Base-by-base conservation (phyloP, 1,139 yeast genomes). In the Debaryomyces robertsiae region DNA sequence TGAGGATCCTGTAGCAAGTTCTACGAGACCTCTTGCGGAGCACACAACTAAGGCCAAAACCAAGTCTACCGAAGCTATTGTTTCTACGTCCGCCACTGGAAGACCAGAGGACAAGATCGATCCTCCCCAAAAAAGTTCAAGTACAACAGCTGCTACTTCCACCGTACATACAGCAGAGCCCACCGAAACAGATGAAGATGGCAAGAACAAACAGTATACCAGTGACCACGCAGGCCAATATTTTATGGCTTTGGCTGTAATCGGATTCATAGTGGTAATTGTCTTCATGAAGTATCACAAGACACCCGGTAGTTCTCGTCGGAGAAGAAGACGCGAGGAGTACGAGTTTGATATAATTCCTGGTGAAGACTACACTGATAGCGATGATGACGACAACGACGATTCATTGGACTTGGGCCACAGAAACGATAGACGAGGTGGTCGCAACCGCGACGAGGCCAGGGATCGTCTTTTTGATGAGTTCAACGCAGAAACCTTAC, bases 341-440 rank as follows among this genome's bases (percentile, higher is more conserved):
- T 84, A 79, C 55, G 94, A 85, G 58, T 85, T 85, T 59, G 94
- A 85, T 58, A 83, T 85, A 34, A 84, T 85, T 38, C 82, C 81
- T 13, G 85, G 85, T 1, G 84, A 79, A 53, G 91, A 84, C 48
- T 72, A 73, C 51, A 54, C 57, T 39, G 73, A 67, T 41, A 61
- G 66, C 38, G 69, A 63, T 16, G 49, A 48, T 24, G 57, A 54
- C 32, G 22, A 7, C 22, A 53, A 54, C 2, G 59, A 48, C 29
- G 68, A 61, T 38, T 57, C 63, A 14, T 50, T 63, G 27, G 67
- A 62, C 38, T 52, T 62, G 27, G 67, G 46, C 22, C 51, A 49
- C 32, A 42, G 60, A 39, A 60, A 57, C 30, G 58, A 56, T 32
- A 45, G 53, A 32, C 38, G 47, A 16, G 40, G 49, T 34, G 47